A percentile compares a stretch with the other conserved stretches of the same genome.
Conservation (phyloP, 2,329 filamentous ascomycete species). For the Aspergillus phoenicis region DNA sequence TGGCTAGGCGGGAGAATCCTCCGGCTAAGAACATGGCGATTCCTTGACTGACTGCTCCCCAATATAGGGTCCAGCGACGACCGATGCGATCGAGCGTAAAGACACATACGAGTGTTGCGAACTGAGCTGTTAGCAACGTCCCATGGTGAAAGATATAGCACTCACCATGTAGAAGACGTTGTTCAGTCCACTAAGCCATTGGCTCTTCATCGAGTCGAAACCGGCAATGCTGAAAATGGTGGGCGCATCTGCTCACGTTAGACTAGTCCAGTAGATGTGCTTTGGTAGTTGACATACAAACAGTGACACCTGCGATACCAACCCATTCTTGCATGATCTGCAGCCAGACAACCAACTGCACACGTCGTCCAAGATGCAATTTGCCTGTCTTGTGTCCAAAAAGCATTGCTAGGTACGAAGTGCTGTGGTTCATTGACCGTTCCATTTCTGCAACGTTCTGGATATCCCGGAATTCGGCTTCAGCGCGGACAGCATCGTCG, state of each 20-base stretch:
- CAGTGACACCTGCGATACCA: constrained; percentile 69
- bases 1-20: constrained; percentile 60
- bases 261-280: neutral
- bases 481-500: constrained; percentile 56
- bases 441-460: constrained; percentile 65
- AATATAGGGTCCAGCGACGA: constrained; percentile 69
- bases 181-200: constrained; percentile 65
- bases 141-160: neutral
- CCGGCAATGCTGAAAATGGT: constrained; percentile 69
- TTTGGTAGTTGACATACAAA: constrained; percentile 45
- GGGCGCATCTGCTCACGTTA: constrained; percentile 40
- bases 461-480: constrained; percentile 70
- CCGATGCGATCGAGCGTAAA: constrained; percentile 71
- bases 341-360: constrained; percentile 71
- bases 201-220: constrained; percentile 61
- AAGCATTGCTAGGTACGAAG: constrained; percentile 67
- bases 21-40: constrained; percentile 70
- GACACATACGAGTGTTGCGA: constrained; percentile 68
- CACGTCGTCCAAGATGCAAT: constrained; percentile 66
- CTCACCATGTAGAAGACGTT: constrained; percentile 59
- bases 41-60: constrained; percentile 66
- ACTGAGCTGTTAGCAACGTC: constrained; percentile 40
- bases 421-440: constrained; percentile 53
- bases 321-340: constrained; percentile 73
- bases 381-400: constrained; percentile 67